These are phyloP conservation scores for Wallacemonas sp. DNA, from an alignment of 208 protist genomes.

Conservation along the genomic window DNA sequence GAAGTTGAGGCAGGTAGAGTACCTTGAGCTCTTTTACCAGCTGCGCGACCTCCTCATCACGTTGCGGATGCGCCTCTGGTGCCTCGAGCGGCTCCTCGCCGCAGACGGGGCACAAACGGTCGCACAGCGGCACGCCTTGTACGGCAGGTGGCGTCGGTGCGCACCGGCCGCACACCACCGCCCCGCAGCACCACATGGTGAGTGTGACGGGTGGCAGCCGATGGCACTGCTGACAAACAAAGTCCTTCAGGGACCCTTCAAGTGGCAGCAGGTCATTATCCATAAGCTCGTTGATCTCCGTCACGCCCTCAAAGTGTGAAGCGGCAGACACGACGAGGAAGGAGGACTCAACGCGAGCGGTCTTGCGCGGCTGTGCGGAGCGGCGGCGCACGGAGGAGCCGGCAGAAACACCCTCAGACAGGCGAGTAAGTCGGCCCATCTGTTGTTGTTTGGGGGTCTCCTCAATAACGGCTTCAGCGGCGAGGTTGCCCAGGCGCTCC, in stretches of 20 bases:
- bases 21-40: conserved; percentile 79
- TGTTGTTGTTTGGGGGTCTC: conserved; percentile 8
- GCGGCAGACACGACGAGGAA: conserved; percentile 39
- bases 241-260: conserved; percentile 20
- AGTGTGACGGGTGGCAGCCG: conserved; percentile 51
- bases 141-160: conserved; percentile 47
- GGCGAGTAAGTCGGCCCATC: not conserved
- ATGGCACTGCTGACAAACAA: conserved; percentile 58
- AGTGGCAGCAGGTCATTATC: conserved; percentile 43
- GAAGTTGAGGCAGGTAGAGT: conserved; percentile 62
- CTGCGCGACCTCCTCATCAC: conserved; percentile 45
- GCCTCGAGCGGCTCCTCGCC: conserved; percentile 59
- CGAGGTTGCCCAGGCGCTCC: conserved; percentile 4
- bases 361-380: conserved; percentile 12
- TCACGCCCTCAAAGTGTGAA: conserved; percentile 39
- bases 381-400: conserved; percentile 6
- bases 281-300: conserved; percentile 65
- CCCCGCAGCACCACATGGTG: conserved; percentile 83
- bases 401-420: conserved; percentile 3
- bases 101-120: conserved; percentile 54
- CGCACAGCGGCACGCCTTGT: conserved; percentile 24
- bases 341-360: conserved; percentile 36
- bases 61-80: conserved; percentile 41
- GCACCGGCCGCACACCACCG: conserved; percentile 59
- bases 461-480: not conserved